Evolutionary conservation across 148 eudicot genomes (phyloP), one percentile per base, ranked within the genome.

Genomic region (Amaranthus hypochondriacus): DNA sequence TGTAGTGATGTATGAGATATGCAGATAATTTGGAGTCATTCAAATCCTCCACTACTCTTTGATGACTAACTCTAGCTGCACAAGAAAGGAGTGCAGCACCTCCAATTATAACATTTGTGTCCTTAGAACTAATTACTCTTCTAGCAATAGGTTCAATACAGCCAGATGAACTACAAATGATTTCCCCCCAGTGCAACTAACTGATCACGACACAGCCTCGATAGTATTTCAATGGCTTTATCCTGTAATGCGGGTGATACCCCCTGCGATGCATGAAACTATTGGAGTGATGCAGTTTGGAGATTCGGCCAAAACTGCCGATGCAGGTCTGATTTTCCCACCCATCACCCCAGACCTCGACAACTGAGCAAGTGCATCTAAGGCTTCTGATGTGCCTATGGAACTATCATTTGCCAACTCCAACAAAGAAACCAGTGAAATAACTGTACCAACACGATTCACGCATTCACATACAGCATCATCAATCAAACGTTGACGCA

Each of bases 71-170:
- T 86, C 83, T 86, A 55, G 94, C 88, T 70, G 92, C 88, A 83
- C 99, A 92, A 53, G 86, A 79, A 74, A 95, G 92, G 76, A 95
- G 97, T 10, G 97, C 92, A 69, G 89, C 81, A 74, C 99, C 99
- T 70, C 99, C 96, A 77, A 87, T 83, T 82, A 85, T 85, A 74
- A 90, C 87, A 81, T 69, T 82, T 66, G 77, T 71, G 77, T 92
- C 83, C 73, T 86, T 62, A 54, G 96, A 89, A 83, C 82, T 76
- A 69, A 90, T 81, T 59, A 92, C 84, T 80, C 99, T 89, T 81
- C 84, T 82, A 60, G 97, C 89, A 80, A 95, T 86, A 59, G 93
- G 85, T 76, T 89, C 82, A 66, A 82, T 84, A 77, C 98, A 95
- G 8, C 89, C 90, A 76, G 81, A 69, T 52, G 96, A 83, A 82